Base-by-base conservation (phyloP, 176 grass and related monocot genomes). In the Phyllostachys edulis region DNA sequence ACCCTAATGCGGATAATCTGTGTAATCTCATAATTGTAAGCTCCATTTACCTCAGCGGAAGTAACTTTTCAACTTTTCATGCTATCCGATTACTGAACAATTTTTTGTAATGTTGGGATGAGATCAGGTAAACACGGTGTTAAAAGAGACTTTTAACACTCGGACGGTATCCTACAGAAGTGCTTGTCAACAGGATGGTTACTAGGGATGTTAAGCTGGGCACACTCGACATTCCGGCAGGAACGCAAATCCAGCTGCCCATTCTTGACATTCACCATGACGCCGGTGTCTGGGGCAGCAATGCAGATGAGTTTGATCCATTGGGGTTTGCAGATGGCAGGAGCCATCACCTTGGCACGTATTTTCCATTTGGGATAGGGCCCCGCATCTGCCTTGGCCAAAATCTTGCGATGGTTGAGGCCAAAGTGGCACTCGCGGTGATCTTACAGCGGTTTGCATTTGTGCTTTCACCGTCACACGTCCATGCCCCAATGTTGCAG, bases 141-240 rank as follows among this genome's bases (percentile, higher is more conserved):
- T 94, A n/a, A 97, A 94, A 82, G 94, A 94, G 85, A 90, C n/a
- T n/a, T n/a, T n/a, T n/a, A n/a, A n/a, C 88, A 49, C 92, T 97
- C 17, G 88, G 94, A 63, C 54, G 94, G 44, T 97, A 97, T 52
- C 81, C 94, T 69, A 86, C 88, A 7, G 90, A 84, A 45, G 16
- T 84, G 41, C 73, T 86, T 17, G 29, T 92, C 5, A 84, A 67
- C 7, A 90, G 94, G 79, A 50, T 88, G 29, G 38, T 64, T 63
- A 87, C 63, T 34, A 89, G 71, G 55, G 84, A 87, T 77, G 81
- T 59, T 38, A 94, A 87, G 81, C 44, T 97, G 44, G 94, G 90
- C 40, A 78, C 73, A 57, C 82, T 90, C 0, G 85, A 94, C 42
- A 84, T 97, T 27, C 92, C 90, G 0, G 84, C 82, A 7, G 88